Conservation (phyloP, 345 rosid species). For the Schrenkiella parvula region DNA sequence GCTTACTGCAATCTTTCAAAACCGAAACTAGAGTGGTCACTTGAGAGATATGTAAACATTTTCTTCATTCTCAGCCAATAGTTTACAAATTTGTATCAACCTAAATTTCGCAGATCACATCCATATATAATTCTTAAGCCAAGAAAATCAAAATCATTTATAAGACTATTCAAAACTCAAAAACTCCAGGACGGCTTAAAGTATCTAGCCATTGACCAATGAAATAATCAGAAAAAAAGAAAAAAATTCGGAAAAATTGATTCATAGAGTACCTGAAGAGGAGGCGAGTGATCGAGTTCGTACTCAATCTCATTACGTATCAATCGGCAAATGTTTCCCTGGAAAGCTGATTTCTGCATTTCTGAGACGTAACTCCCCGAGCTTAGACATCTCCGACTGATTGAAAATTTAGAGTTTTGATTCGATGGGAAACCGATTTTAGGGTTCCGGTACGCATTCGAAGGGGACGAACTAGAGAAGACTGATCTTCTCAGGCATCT, state of each 20-base stretch:
- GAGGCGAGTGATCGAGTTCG: conserved; percentile 57
- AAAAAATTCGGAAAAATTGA: not conserved
- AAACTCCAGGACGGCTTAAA: conserved; percentile 4
- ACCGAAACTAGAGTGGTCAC: not conserved
- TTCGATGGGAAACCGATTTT: not conserved
- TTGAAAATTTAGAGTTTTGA: not conserved
- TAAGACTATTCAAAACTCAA: not conserved
- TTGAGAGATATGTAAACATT: not conserved
- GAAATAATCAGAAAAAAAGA: not conserved
- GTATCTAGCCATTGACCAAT: not conserved
- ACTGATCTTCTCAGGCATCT: conserved; percentile 34
- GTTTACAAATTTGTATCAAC: not conserved
- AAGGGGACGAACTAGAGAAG: conserved; percentile 15
- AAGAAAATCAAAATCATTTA: not conserved
- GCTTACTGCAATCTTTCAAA: not conserved
- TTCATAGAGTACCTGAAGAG: conserved; percentile 17
- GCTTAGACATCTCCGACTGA: conserved; percentile 16
- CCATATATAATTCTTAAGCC: not conserved
- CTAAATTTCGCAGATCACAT: not conserved
- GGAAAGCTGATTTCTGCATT: conserved; percentile 80
- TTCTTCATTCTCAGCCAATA: not conserved
- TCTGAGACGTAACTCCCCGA: conserved; percentile 54
- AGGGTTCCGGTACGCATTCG: conserved; percentile 13
- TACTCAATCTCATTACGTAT: conserved; percentile 64
- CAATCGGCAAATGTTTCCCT: conserved; percentile 53